Percentiles rank a stretch among this genome's conserved stretches.
phyloP scores from a whole-genome alignment of 2,329 filamentous ascomycete species.

The Hymenoscyphus occultus region DNA sequence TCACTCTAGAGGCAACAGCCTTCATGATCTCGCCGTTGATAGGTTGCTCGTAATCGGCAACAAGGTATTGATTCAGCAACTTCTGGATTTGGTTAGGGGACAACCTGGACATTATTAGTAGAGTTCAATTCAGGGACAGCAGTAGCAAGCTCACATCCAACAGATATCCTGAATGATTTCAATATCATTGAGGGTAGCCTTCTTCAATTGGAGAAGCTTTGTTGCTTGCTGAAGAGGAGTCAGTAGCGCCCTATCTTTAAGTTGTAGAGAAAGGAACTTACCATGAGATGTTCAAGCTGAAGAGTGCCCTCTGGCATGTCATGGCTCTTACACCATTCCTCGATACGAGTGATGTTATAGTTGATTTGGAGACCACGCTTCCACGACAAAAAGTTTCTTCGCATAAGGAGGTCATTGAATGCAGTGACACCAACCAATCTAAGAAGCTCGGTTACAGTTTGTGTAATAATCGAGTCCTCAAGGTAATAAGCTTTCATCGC shows the following conservation, averaged over 20 bases:
- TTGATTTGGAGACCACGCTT: conserved; percentile 99
- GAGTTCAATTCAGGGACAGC: background rate
- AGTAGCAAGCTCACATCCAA: conserved; percentile 82
- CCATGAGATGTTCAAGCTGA: conserved; percentile 97
- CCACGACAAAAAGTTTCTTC: conserved; percentile 97
- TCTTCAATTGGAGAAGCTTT: conserved; percentile 96
- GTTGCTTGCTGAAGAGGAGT: conserved; percentile 73
- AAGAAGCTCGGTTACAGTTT: conserved; percentile 91
- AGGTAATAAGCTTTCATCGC: conserved; percentile 99
- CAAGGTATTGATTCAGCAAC: conserved; percentile 95
- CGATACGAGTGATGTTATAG: conserved; percentile 98
- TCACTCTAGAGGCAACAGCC: conserved; percentile 92
- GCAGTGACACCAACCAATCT: conserved; percentile 93
- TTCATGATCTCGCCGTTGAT: conserved; percentile 99
- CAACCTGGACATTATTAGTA: conserved; percentile 55
- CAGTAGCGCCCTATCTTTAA: conserved; percentile 12
- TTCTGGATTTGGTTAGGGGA: conserved; percentile 99
- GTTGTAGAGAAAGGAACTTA: conserved; percentile 40
- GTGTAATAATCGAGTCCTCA: conserved; percentile 92
- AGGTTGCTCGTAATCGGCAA: conserved; percentile 97
- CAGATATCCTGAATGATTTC: conserved; percentile 99
- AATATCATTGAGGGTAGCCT: conserved; percentile 97
- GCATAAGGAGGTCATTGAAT: conserved; percentile 97
- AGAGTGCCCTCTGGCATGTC: conserved; percentile 98
- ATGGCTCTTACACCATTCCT: conserved; percentile 99